These are phyloP conservation scores for Osmozyma mogii DNA, from an alignment of 805 yeast genomes.

Conservation along the genomic window DNA sequence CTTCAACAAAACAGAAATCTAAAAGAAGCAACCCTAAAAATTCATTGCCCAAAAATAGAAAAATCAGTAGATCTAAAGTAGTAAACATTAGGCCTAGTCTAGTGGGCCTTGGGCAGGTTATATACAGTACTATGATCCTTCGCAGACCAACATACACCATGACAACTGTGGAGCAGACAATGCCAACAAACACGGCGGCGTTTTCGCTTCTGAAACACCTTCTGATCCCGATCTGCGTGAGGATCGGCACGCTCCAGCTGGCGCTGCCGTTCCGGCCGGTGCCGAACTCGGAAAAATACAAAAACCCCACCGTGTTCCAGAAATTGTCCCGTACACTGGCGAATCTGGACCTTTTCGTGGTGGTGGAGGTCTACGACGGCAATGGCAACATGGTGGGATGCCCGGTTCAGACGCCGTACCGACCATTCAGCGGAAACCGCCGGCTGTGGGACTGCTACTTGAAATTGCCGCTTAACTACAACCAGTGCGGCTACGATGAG, in stretches of 20 bases:
- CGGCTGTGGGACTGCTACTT: constrained; percentile 70
- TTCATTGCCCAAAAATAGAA: no score
- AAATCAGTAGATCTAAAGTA: no score
- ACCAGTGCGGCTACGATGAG: constrained; percentile 61
- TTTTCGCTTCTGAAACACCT: constrained; percentile 35
- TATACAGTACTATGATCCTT: no score
- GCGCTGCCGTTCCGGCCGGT: constrained; percentile 1
- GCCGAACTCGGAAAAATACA: constrained; percentile 24
- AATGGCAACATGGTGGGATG: constrained; percentile 18
- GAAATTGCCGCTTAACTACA: constrained; percentile 60
- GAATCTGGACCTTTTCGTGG: constrained; percentile 29
- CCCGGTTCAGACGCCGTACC: constrained; percentile 30
- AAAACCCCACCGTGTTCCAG: constrained; percentile 27
- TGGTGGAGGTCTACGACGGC: constrained; percentile 25
- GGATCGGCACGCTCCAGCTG: constrained; percentile 24
- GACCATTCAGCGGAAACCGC: constrained; percentile 22
- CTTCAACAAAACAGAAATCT: no score
- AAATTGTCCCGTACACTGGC: constrained; percentile 21
- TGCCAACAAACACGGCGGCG: constrained; percentile 20
- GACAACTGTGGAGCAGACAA: no score
- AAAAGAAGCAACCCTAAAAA: no score
- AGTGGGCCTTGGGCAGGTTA: no score
- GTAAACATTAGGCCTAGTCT: no score
- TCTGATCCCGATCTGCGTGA: constrained; percentile 23
- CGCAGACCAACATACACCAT: no score